Percentiles rank a stretch among this genome's conserved stretches.
Evolutionary conservation across 73 alveolate species (phyloP).

Genomic region (Paramecium primaurelia): DNA sequence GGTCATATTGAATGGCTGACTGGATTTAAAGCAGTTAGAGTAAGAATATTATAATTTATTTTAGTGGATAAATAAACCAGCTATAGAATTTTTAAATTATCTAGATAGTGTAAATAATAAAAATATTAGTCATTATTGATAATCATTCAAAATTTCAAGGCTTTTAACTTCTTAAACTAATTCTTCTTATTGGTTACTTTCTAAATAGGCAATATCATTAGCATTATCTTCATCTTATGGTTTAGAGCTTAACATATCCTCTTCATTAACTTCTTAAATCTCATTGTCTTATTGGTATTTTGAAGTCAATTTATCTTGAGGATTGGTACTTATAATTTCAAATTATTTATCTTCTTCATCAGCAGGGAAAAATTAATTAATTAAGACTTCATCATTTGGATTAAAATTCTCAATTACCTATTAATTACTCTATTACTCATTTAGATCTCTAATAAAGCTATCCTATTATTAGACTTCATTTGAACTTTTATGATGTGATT

Average conservation of each 20-base stretch:
- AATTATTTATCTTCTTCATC: slow-evolving; percentile 5
- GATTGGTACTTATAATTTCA: not conserved
- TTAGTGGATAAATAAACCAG: slow-evolving; percentile 40
- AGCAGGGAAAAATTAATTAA: not conserved
- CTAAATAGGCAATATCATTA: slow-evolving; percentile 7
- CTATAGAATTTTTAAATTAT: slow-evolving; percentile 5
- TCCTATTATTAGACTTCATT: not conserved
- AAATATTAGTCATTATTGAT: not conserved
- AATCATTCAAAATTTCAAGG: slow-evolving; percentile 15
- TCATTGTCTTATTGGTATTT: not conserved
- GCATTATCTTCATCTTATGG: slow-evolving; percentile 6
- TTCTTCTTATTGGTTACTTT: not conserved
- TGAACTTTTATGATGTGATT: not conserved
- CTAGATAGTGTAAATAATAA: not conserved
- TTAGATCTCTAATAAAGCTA: not conserved
- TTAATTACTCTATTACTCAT: not conserved
- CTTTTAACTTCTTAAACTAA: not conserved
- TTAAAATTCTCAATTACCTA: not conserved
- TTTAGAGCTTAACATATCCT: not conserved
- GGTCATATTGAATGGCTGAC: slow-evolving; percentile 42
- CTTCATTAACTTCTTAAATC: not conserved
- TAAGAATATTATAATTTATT: not conserved
- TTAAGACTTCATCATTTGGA: slow-evolving; percentile 1
- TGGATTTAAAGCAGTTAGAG: slow-evolving; percentile 34
- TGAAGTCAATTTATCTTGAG: not conserved